Evolutionary conservation across 805 yeast species (phyloP).

Genomic region (Tetrapisispora nanseiensis): DNA sequence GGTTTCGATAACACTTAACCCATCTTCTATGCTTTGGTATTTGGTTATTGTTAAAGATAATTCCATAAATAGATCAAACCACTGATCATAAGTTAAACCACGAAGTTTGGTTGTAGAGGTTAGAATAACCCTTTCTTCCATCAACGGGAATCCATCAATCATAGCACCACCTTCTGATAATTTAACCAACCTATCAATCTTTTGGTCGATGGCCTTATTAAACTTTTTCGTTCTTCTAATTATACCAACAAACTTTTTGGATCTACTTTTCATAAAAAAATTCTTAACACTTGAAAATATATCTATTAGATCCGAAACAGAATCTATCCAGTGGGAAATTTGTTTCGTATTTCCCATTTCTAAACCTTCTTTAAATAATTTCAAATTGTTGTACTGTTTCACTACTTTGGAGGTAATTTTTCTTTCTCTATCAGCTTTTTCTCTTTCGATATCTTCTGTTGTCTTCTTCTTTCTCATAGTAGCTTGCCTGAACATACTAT

Average conservation of each 20-base stretch:
- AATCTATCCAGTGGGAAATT: constrained; percentile 68
- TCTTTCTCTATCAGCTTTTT: constrained; percentile 46
- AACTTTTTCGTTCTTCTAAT: constrained; percentile 51
- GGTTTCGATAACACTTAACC: constrained; percentile 58
- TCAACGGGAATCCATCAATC: constrained; percentile 28
- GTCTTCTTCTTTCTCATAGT: constrained; percentile 23
- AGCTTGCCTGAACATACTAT: constrained; percentile 22
- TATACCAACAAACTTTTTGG: constrained; percentile 59
- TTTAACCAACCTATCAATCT: constrained; percentile 55
- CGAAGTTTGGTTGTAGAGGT: constrained; percentile 55
- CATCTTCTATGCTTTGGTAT: constrained; percentile 50
- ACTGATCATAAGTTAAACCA: constrained; percentile 64
- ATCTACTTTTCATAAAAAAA: constrained; percentile 70
- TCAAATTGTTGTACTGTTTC: constrained; percentile 46
- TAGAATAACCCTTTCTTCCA: constrained; percentile 34
- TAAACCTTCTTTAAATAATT: constrained; percentile 41
- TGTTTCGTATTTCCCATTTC: constrained; percentile 49
- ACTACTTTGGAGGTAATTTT: constrained; percentile 48
- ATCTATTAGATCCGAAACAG: constrained; percentile 75
- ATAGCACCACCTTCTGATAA: constrained; percentile 47
- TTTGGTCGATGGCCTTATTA: constrained; percentile 60
- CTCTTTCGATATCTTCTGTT: constrained; percentile 32
- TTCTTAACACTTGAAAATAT: constrained; percentile 67
- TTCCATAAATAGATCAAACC: constrained; percentile 82
- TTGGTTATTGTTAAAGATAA: constrained; percentile 60